Conservation (phyloP, 2,329 filamentous ascomycete species). For the Fusarium sp. region DNA sequence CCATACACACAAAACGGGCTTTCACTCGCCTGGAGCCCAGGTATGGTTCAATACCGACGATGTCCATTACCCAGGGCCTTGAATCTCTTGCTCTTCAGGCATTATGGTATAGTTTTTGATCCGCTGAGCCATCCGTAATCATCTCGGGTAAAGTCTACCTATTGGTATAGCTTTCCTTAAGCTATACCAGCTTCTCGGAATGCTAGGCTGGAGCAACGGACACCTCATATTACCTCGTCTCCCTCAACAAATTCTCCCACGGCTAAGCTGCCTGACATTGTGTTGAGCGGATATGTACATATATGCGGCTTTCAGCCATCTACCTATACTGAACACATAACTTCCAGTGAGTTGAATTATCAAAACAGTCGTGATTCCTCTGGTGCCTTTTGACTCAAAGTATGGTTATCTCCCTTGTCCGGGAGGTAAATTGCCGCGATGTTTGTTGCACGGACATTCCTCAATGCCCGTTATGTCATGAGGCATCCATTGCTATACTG, state of each 20-base stretch:
- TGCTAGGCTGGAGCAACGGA: slow-evolving; percentile 14
- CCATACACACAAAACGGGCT: not conserved
- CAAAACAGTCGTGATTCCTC: not conserved
- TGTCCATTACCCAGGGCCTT: not conserved
- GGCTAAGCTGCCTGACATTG: slow-evolving; percentile 1
- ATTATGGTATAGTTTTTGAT: not conserved
- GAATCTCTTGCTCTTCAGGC: not conserved
- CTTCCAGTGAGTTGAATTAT: not conserved
- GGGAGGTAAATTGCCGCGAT: slow-evolving; percentile 11
- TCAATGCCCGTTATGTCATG: slow-evolving; percentile 1
- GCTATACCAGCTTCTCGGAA: slow-evolving; percentile 35
- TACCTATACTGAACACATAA: not conserved
- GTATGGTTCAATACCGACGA: not conserved
- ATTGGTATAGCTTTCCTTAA: slow-evolving; percentile 15
- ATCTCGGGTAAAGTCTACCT: not conserved
- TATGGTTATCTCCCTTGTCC: slow-evolving; percentile 12
- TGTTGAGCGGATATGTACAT: not conserved
- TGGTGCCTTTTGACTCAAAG: not conserved
- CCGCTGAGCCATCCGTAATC: not conserved
- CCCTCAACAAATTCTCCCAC: not conserved
- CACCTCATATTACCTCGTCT: not conserved
- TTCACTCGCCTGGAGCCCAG: not conserved
- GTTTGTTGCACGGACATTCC: slow-evolving; percentile 31
- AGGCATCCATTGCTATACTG: not conserved
- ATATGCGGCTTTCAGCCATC: not conserved